Base-by-base conservation (phyloP, 2,329 filamentous ascomycete genomes). In the Pyrenophora seminiperda region DNA sequence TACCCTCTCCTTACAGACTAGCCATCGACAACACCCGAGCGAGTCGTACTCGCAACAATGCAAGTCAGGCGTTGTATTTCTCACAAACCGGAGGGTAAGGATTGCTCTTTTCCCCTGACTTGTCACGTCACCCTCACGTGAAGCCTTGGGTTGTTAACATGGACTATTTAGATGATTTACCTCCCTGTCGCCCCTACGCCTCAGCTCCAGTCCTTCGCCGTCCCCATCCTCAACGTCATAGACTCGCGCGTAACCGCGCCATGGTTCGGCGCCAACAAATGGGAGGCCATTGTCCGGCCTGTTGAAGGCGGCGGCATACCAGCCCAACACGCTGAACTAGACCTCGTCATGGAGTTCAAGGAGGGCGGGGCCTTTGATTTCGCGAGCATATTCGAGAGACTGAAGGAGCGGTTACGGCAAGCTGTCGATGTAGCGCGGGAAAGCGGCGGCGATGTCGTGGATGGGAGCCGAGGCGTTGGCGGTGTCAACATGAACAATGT, bases 301-400 rank as follows among this genome's bases (percentile, higher is more conserved):
- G 90, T 96, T 18, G 77, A 87, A 1, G 89, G 89, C 29, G 94
- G 94, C 30, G 90, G 90, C 41, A 89, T 97, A 41, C 90, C 92
- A 0, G 76, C 87, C 4, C 82, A 87, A 17, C 81, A 90, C 54
- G 82, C 87, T 14, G 84, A 86, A 20, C 79, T 96, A 34, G 90
- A 94, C 65, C 74, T 96, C 59, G 91, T 89, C 70, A 81, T 97
- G 64, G 91, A 87, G 17, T 97, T 97, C 79, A 92, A 91, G 69
- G 92, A 97, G 56, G 93, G 93, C 34, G 93, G 93, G n/a, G 92
- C 92, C 50, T 94, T 89, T 71, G 91, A 96, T 62, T 97, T 96
- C 68, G 87, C 92, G 64, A 83, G 84, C 41, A 84, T 84, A 43
- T 96, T 92, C 67, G 90, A 95, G 64, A 81, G 88, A 47, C 85